Evolutionary conservation across 306 rosid species (phyloP).

Genomic region (Pterocarpus macrocarpus): DNA sequence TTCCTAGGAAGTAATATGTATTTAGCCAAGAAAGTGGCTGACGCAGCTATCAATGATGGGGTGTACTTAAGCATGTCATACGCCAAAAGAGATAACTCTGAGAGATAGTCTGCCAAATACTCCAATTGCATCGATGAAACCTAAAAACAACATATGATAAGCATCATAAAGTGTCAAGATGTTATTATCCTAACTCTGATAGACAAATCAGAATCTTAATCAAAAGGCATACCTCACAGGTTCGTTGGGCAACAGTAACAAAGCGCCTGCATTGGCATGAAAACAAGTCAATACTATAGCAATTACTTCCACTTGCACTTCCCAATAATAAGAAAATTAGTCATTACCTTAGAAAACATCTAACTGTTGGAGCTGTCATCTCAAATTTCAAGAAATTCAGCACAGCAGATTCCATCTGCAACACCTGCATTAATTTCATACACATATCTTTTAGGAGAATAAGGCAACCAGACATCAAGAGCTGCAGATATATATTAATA

Average conservation of each 20-base stretch:
- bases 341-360: conserved; percentile 80
- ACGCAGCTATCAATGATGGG: conserved; percentile 74
- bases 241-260: conserved; percentile 55
- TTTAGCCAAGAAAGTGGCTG: conserved; percentile 75
- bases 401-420: conserved; percentile 88
- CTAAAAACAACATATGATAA: conserved; percentile 48
- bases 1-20: conserved; percentile 60
- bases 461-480: not conserved
- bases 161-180: conserved; percentile 18
- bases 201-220: conserved; percentile 23
- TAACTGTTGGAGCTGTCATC: conserved; percentile 88
- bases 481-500: conserved; percentile 16
- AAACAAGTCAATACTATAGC: conserved; percentile 45
- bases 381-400: conserved; percentile 85
- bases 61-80: conserved; percentile 62
- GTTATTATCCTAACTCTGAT: too few relatives aligned
- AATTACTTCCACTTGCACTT: conserved; percentile 10
- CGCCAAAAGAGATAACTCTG: conserved; percentile 69
- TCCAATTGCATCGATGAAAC: conserved; percentile 59
- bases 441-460: conserved; percentile 25
- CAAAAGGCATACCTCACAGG: conserved; percentile 60
- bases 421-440: conserved; percentile 62
- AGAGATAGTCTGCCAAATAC: conserved; percentile 66
- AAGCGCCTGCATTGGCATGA: conserved; percentile 62
- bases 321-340: conserved; percentile 30